phyloP scores from a whole-genome alignment of 2,329 filamentous ascomycete species.

The Fusarium haematococcum region DNA sequence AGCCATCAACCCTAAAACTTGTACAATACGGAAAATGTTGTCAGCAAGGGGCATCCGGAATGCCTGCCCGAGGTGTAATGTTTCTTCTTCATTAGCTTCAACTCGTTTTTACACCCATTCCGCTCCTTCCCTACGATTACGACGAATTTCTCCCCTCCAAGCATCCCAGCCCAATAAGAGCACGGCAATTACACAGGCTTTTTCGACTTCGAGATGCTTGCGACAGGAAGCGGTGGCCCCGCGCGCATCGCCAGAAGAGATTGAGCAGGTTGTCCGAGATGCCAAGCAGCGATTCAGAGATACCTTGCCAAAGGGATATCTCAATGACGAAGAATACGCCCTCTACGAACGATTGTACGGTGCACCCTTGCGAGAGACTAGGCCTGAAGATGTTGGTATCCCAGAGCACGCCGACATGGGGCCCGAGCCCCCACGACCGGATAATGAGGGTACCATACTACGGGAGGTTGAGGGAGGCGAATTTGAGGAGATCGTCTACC shows the following conservation, averaged over 20 bases:
- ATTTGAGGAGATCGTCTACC: constrained; percentile 71
- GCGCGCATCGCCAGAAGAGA: constrained; percentile 48
- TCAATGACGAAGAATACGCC: constrained; percentile 76
- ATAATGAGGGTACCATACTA: constrained; percentile 60
- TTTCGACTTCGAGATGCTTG: constrained; percentile 46
- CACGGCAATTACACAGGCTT: constrained; percentile 42
- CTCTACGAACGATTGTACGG: constrained; percentile 88
- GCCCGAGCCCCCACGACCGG: constrained; percentile 25
- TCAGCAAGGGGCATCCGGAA: constrained; percentile 49
- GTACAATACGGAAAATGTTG: constrained; percentile 48
- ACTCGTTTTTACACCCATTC: constrained; percentile 22
- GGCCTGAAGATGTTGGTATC: constrained; percentile 69
- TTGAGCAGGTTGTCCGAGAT: constrained; percentile 75
- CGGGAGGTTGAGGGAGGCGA: constrained; percentile 67
- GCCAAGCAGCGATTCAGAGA: constrained; percentile 83
- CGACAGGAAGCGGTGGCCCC: constrained; percentile 33
- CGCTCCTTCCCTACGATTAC: constrained; percentile 29
- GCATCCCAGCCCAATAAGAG: constrained; percentile 42
- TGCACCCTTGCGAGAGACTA: constrained; percentile 72
- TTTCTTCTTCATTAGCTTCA: constrained; percentile 24
- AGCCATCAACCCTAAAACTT: constrained; percentile 22
- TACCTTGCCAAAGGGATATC: constrained; percentile 76
- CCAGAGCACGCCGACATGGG: constrained; percentile 55
- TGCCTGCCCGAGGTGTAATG: constrained; percentile 48
- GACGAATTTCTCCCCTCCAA: constrained; percentile 28